phyloP scores from a whole-genome alignment of 73 alveolate species.

The Paramecium octaurelia region DNA sequence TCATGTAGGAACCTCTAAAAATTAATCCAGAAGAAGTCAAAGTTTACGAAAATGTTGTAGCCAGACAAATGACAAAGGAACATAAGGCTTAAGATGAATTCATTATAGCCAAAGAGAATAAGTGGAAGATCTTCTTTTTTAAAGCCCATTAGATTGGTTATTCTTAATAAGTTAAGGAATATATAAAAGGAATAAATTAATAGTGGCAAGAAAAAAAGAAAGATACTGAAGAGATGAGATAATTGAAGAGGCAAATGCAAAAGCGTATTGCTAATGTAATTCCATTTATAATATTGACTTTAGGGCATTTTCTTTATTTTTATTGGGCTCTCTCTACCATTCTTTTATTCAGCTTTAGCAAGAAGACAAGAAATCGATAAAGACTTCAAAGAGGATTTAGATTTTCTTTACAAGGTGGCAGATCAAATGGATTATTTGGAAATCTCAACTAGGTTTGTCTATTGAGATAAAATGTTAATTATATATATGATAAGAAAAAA shows the following conservation, averaged over 20 bases:
- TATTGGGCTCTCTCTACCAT: neutral
- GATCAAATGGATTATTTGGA: slow-evolving; percentile 2
- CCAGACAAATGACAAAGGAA: slow-evolving; percentile 16
- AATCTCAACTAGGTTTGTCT: slow-evolving; percentile 8
- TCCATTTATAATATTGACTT: neutral
- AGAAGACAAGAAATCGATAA: neutral
- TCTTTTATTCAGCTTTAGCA: slow-evolving; percentile 12
- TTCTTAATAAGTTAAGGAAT: neutral
- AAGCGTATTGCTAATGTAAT: neutral
- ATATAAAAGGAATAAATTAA: slow-evolving; percentile 7
- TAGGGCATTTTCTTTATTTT: neutral
- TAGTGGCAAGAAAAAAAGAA: neutral
- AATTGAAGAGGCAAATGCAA: neutral
- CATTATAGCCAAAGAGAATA: neutral
- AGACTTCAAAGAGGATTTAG: neutral
- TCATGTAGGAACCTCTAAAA: slow-evolving; percentile 21
- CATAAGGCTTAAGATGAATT: slow-evolving; percentile 5
- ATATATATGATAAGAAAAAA: neutral
- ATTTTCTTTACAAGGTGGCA: neutral
- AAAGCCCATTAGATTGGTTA: slow-evolving; percentile 3
- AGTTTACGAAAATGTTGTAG: neutral
- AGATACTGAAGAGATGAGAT: neutral
- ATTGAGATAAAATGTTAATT: neutral
- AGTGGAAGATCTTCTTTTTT: neutral
- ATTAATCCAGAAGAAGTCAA: slow-evolving; percentile 20